Conservation (phyloP, 768 basidiomycete genomes). For the Trametes gibbosa region DNA sequence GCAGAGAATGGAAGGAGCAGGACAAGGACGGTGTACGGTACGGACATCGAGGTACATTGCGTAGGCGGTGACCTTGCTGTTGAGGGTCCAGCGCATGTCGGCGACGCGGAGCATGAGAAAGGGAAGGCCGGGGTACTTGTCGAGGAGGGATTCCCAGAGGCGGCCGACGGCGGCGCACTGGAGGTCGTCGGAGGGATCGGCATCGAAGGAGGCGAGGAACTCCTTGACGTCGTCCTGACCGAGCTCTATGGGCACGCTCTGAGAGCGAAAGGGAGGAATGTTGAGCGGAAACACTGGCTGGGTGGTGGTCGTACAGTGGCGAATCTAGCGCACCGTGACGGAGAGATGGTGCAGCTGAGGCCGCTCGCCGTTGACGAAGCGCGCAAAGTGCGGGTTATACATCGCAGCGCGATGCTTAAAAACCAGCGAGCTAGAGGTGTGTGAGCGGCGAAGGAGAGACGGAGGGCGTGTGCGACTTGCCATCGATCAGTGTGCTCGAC, state of each 20-base stretch:
- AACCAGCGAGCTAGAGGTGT: background rate
- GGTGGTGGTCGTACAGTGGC: background rate
- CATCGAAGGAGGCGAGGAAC: slow-evolving; percentile 8
- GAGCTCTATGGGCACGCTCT: slow-evolving; percentile 12
- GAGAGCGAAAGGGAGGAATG: background rate
- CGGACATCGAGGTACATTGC: slow-evolving; percentile 16
- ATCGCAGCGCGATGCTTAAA: background rate
- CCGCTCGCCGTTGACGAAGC: slow-evolving; percentile 16
- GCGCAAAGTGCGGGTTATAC: slow-evolving; percentile 12
- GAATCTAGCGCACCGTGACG: slow-evolving; percentile 10
- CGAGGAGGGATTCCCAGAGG: slow-evolving; percentile 16
- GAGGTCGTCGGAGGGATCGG: slow-evolving; percentile 8
- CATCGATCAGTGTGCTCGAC: slow-evolving; percentile 8
- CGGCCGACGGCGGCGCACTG: slow-evolving; percentile 11
- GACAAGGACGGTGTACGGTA: background rate
- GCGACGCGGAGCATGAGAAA: slow-evolving; percentile 15
- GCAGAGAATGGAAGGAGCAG: background rate
- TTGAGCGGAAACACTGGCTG: background rate
- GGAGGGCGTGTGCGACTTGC: background rate
- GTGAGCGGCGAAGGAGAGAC: background rate
- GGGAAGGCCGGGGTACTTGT: slow-evolving; percentile 11
- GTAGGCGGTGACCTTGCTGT: slow-evolving; percentile 15
- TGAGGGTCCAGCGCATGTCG: slow-evolving; percentile 14
- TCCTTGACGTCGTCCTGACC: slow-evolving; percentile 8
- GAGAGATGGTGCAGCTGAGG: slow-evolving; percentile 11